A percentile compares a stretch with the other conserved stretches of the same genome.
Conservation (phyloP, 2,329 filamentous ascomycete species). For the Pseudogymnoascus sp. region DNA sequence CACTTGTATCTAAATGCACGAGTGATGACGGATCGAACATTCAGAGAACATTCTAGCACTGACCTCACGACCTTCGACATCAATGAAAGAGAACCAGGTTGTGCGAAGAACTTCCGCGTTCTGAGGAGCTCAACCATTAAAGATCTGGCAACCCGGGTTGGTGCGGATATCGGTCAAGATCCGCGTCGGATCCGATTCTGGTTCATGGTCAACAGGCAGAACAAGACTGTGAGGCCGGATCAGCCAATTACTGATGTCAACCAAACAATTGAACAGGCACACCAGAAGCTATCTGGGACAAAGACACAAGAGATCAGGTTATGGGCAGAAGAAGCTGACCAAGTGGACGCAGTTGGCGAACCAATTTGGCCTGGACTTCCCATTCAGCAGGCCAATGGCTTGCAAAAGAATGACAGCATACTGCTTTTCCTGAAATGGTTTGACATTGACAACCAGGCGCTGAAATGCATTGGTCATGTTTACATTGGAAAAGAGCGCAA, state of each 20-base stretch:
- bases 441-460: slow-evolving; percentile 64
- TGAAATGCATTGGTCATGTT: slow-evolving; percentile 72
- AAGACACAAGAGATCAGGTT: slow-evolving; percentile 63
- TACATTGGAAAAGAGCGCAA: slow-evolving; percentile 85
- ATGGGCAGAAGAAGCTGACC: slow-evolving; percentile 75
- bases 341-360: slow-evolving; percentile 58
- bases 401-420: slow-evolving; percentile 55
- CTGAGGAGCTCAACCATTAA: slow-evolving; percentile 67
- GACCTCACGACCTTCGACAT: slow-evolving; percentile 68
- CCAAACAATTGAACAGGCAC: slow-evolving; percentile 70
- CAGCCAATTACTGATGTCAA: slow-evolving; percentile 71
- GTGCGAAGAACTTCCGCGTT: slow-evolving; percentile 64
- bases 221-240: slow-evolving; percentile 90
- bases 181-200: slow-evolving; percentile 71
- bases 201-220: slow-evolving; percentile 98
- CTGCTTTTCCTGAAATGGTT: slow-evolving; percentile 92
- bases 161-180: slow-evolving; percentile 59
- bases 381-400: slow-evolving; percentile 46
- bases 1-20: slow-evolving; percentile 85
- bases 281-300: slow-evolving; percentile 57
- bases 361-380: slow-evolving; percentile 63
- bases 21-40: slow-evolving; percentile 74
- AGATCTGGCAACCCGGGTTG: slow-evolving; percentile 66
- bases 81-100: slow-evolving; percentile 51
- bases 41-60: slow-evolving; percentile 71